Evolutionary conservation across 768 basidiomycete species (phyloP), one percentile per base, ranked within the genome.

Genomic region (Galerina marginata): DNA sequence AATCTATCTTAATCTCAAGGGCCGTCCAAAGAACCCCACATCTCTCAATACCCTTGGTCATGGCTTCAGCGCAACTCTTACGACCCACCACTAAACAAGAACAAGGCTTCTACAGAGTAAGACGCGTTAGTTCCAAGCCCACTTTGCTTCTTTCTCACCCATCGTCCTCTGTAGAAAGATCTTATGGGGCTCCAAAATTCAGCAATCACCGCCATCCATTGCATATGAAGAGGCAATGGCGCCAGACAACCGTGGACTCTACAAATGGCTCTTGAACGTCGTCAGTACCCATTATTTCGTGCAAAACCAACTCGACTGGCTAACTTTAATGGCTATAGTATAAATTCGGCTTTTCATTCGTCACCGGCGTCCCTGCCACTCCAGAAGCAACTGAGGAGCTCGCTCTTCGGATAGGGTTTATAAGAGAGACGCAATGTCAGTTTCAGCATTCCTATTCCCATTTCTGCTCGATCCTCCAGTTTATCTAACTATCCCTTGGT

Each of bases 281-380:
- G 94, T 93, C 63, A 65, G 90, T 80, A 25, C 20, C 23, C n/a
- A 23, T n/a, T 40, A 12, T 51, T 36, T 42, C 40, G 29, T 7
- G 3, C 39, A 37, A 42, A 40, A 25, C n/a, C 37, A 14, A 26
- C 7, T 39, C 38, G 51, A 42, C 39, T 53, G 7, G 14, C 51
- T 53, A 42, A 46, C 25, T 11, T 20, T 33, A 52, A 54, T 40
- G 39, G 46, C 3, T 36, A 23, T 45, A 96, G 95, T 86, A 95
- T 64, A 81, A 79, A 49, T 96, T 91, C 69, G 96, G 96, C 0
- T 95, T 99, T 73, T 94, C 89, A 56, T 91, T 97, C 62, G 81
- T 98, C 7, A 80, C 86, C 14, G 92, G 87, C 10, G 90, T 96
- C 11, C 93, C 95, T 3, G 71, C 82, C 0, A 93, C 89, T 0